These are phyloP conservation scores for Fusarium foetens DNA, from an alignment of 2,329 filamentous ascomycete genomes.

Conservation along the genomic window DNA sequence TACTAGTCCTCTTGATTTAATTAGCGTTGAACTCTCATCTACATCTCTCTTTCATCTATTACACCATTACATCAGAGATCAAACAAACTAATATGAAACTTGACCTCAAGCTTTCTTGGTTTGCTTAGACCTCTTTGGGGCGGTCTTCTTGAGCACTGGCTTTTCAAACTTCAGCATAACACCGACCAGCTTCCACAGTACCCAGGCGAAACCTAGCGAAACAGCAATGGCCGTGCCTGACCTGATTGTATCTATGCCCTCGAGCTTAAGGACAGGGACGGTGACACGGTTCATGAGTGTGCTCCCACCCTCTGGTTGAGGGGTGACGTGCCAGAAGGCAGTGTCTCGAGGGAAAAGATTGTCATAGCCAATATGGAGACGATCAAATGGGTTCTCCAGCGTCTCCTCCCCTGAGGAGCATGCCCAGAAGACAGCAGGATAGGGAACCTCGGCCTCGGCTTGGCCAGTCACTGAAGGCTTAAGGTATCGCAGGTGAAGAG, in stretches of 20 bases:
- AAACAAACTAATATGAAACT: neutral
- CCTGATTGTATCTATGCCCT: constrained; percentile 59
- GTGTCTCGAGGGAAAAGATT: constrained; percentile 79
- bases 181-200: constrained; percentile 66
- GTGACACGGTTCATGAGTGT: constrained; percentile 64
- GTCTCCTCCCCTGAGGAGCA: constrained; percentile 78
- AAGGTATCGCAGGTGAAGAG: constrained; percentile 87
- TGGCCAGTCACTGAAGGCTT: constrained; percentile 67
- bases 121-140: constrained; percentile 41
- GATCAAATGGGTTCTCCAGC: constrained; percentile 83
- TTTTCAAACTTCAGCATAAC: constrained; percentile 17
- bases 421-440: constrained; percentile 90
- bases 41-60: neutral
- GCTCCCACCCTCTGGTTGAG: constrained; percentile 52
- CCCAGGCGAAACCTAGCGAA: constrained; percentile 73
- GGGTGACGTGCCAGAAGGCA: constrained; percentile 82
- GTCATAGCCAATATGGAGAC: constrained; percentile 86
- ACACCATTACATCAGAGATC: too few relatives aligned
- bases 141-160: neutral
- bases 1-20: neutral
- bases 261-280: constrained; percentile 73
- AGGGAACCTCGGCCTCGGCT: constrained; percentile 71
- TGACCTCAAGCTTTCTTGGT: neutral
- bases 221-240: constrained; percentile 69
- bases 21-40: neutral